Evolutionary conservation across 371 early-diverging fungal species (phyloP), one percentile per base, ranked within the genome.

Genomic region (Massospora cicadina): DNA sequence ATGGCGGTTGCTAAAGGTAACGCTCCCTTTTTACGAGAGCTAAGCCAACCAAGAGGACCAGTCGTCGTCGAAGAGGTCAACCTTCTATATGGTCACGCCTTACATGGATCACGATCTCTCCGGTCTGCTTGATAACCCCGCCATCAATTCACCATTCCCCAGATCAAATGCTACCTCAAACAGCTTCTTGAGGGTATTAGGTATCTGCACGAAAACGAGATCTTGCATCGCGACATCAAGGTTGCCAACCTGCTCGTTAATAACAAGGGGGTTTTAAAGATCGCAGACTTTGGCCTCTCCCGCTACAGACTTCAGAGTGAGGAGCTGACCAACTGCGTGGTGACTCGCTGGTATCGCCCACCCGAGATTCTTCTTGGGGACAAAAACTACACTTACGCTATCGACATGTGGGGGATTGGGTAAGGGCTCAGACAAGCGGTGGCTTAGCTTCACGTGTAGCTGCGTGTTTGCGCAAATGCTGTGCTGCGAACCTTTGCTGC

Each of bases 361-460:
- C 99, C 99, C 3, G 99, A 99, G 74, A 87, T 98, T 58, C 73
- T 99, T 53, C 76, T 95, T 67, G 98, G 98, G 1, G 78, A 81
- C 17, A 83, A 81, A 59, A 85, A 89, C 67, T 99, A 99, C 74
- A 83, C 89, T 2, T 90, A 86, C 7, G 87, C 86, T 2, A 85
- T 98, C 55, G 99, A 99, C 75, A 93, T 98, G 78, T 99, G 99
- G 99, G 87, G 89, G 67, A 81, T 96, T 29, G 99, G 98, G 78
- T 93, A 83, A 71, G 68, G 27, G 2, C 5, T 60, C 10, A 13
- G 26, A 56, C 27, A 23, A 21, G 27, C 26, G 26, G 12, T 23
- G 7, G 5, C 2, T 56, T 56, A 56, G 7, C 27, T 56, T 24
- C 57, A 54, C n/a, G 7, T 56, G 1, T 55, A 78, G 80, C 0